phyloP scores from a whole-genome alignment of 1,284 basidiomycete genomes.

The Cryptococcus sp. region DNA sequence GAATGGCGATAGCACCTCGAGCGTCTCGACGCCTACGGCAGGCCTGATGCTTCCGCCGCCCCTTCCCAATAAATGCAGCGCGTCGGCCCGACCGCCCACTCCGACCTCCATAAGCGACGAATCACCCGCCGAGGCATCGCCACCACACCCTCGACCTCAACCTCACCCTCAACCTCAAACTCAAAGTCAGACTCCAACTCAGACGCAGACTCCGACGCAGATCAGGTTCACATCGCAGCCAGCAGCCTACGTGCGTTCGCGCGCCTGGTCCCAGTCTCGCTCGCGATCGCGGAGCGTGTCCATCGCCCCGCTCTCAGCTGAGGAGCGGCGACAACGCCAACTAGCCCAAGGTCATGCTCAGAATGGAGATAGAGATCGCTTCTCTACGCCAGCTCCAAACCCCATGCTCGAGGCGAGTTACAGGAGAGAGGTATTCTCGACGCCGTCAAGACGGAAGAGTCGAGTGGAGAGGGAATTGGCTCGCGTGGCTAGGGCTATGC shows the following conservation, averaged over 20 bases:
- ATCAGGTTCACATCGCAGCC: constrained; percentile 10
- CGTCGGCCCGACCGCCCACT: constrained; percentile 5
- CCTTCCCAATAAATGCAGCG: constrained; percentile 14
- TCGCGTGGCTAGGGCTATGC: constrained; percentile 19
- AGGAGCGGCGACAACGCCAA: background rate
- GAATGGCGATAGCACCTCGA: background rate
- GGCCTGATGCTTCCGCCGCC: constrained; percentile 38
- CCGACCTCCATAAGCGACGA: constrained; percentile 3
- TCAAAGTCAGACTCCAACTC: background rate
- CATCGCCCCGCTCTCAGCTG: background rate
- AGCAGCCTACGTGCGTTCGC: constrained; percentile 4
- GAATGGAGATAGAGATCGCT: background rate
- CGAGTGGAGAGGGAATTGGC: constrained; percentile 18
- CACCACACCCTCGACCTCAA: background rate
- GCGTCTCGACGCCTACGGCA: background rate
- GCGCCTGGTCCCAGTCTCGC: background rate
- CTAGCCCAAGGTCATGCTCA: background rate
- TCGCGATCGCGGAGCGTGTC: constrained; percentile 14
- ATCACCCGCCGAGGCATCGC: background rate
- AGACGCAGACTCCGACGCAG: background rate
- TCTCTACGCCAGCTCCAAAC: background rate
- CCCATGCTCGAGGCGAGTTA: background rate
- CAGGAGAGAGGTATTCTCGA: constrained; percentile 1
- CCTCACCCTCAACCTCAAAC: background rate
- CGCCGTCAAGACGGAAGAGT: constrained; percentile 18